Percentiles rank a stretch among this genome's conserved stretches.
These are phyloP conservation scores for Chlorophyllum brunneum DNA, from an alignment of 768 basidiomycete genomes.

Conservation along the genomic window DNA sequence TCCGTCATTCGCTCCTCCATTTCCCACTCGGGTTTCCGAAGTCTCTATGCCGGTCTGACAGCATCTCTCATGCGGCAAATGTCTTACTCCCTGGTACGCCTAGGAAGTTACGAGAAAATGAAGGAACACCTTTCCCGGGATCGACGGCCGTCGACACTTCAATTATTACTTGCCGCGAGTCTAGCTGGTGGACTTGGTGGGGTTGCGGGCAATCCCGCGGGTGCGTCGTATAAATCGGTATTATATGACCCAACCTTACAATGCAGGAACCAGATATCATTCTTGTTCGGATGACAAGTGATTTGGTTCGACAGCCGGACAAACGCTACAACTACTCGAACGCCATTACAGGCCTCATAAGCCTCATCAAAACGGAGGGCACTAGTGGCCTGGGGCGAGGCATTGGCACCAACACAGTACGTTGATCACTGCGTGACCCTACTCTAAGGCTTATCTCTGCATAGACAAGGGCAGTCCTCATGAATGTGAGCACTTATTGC, in stretches of 20 bases:
- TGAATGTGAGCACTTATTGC: slow-evolving; percentile 55
- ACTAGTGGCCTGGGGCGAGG: slow-evolving; percentile 66
- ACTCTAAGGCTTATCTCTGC: slow-evolving; percentile 9
- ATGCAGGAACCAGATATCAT: slow-evolving; percentile 49
- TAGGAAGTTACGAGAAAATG: slow-evolving; percentile 79
- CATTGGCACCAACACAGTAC: slow-evolving; percentile 72
- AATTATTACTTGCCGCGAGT: slow-evolving; percentile 61
- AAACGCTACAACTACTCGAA: slow-evolving; percentile 77
- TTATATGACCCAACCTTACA: not conserved
- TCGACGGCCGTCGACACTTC: slow-evolving; percentile 48
- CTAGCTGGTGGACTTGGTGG: slow-evolving; percentile 80
- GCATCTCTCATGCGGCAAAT: slow-evolving; percentile 86
- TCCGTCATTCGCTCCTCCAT: slow-evolving; percentile 63
- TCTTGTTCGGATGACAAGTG: slow-evolving; percentile 86
- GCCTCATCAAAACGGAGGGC: slow-evolving; percentile 67
- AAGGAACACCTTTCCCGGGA: slow-evolving; percentile 52
- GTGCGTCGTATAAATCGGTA: slow-evolving; percentile 28
- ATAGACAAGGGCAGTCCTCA: slow-evolving; percentile 54
- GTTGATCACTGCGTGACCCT: slow-evolving; percentile 19
- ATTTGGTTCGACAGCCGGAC: slow-evolving; percentile 69
- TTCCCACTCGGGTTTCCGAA: slow-evolving; percentile 61
- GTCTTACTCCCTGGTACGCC: slow-evolving; percentile 84
- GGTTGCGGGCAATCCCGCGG: slow-evolving; percentile 81
- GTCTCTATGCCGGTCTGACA: slow-evolving; percentile 77
- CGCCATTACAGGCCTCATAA: slow-evolving; percentile 67